Base-by-base conservation (phyloP, 768 basidiomycete genomes). In the Auricularia cornea region DNA sequence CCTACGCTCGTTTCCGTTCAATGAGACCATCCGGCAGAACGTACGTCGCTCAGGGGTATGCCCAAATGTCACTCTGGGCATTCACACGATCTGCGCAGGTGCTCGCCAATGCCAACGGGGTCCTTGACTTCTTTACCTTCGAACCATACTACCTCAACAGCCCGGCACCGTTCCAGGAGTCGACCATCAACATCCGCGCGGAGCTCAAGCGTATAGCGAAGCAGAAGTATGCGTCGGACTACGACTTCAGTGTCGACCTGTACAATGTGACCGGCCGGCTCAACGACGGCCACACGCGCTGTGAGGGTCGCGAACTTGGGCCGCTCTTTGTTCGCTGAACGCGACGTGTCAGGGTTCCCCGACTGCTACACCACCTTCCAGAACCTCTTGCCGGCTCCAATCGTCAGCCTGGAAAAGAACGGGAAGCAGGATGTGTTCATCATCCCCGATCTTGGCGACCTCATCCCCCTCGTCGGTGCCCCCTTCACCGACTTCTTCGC, bases 231-330 rank as follows among this genome's bases (percentile, higher is more conserved):
- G 71, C 70, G 83, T 84, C 84, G 8, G 85, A 87, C 66, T 88
- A 84, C 64, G 85, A 85, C 68, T 86, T 88, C 72, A 86, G 81
- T 68, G 75, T 74, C 56, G 85, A 79, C 44, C 67, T 88, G 20
- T 86, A 81, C 64, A 76, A 83, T 61, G 80, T 84, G 64, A 80
- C 79, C 0, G 83, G 77, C 20, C 78, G 78, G 59, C 66, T 88
- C 54, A 87, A 88, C 68, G 85, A 87, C 68, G 86, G 86, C 5
- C 86, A 87, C 68, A 88, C 86, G 14, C 78, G 85, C 83, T 71
- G 31, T 38, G 16, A 38, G 35, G 35, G 78, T 69, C 41, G 3
- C 38, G 63, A 2, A 62, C 38, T 6, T 64, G 28, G 23, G n/a
- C 59, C 31, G n/a, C 33, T 41, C 14, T 20, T 63, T 6, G 18